These are phyloP conservation scores for Aspergillus campestris DNA, from an alignment of 495 filamentous ascomycete genomes.

Conservation along the genomic window DNA sequence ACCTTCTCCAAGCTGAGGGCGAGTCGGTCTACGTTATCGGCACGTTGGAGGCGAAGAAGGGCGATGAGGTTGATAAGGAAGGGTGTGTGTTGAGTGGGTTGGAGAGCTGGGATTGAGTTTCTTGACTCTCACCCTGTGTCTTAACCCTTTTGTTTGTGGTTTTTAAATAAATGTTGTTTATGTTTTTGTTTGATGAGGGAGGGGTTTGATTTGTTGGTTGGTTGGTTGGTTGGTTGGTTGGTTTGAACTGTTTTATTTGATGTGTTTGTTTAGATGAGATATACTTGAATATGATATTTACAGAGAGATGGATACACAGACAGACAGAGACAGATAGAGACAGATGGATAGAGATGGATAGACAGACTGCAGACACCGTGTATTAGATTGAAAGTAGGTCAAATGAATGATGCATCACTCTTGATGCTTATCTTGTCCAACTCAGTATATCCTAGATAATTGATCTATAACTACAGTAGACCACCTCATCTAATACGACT, in stretches of 20 bases:
- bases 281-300: too few species aligned
- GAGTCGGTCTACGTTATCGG: conserved; percentile 77
- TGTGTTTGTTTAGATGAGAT: background rate
- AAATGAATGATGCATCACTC: too few species aligned
- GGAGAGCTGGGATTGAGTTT: conserved; percentile 52
- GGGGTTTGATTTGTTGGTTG: background rate
- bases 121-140: conserved; percentile 4
- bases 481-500: too few species aligned
- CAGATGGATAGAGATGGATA: too few species aligned
- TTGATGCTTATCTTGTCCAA: too few species aligned
- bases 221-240: background rate
- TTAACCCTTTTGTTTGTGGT: conserved; percentile 2
- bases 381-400: too few species aligned
- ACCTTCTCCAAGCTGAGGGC: conserved; percentile 50
- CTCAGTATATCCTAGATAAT: too few species aligned
- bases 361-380: too few species aligned
- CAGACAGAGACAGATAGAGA: too few species aligned
- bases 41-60: conserved; percentile 44
- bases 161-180: background rate
- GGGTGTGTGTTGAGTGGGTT: conserved; percentile 63
- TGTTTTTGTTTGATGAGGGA: conserved; percentile 3
- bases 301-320: too few species aligned
- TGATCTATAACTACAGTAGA: too few species aligned
- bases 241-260: background rate
- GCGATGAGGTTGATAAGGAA: conserved; percentile 42